A percentile compares a stretch with the other conserved stretches of the same genome.
These are phyloP conservation scores for Populus nigra DNA, from an alignment of 345 rosid genomes.

Conservation along the genomic window DNA sequence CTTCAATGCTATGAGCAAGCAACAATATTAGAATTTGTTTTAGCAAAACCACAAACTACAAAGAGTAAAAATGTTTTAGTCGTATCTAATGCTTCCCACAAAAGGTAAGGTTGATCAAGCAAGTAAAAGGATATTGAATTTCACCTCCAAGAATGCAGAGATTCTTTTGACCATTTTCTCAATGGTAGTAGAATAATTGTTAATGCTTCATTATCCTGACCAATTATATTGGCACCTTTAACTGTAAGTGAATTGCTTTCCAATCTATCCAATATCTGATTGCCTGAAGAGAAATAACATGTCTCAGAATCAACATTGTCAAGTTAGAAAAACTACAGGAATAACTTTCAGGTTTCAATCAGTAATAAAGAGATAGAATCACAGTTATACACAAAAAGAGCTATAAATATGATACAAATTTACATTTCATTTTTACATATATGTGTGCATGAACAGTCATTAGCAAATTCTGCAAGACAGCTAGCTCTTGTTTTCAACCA, in stretches of 20 bases:
- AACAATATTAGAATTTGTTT: not conserved
- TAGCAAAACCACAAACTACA: not conserved
- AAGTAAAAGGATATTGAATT: not conserved
- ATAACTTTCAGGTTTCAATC: not conserved
- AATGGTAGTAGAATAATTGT: constrained; percentile 58
- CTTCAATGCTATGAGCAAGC: not conserved
- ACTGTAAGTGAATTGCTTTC: constrained; percentile 79
- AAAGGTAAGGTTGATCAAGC: too few relatives aligned
- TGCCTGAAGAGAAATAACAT: constrained; percentile 45
- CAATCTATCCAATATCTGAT: constrained; percentile 58
- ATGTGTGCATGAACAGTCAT: not conserved
- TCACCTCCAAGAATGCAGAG: constrained; percentile 55
- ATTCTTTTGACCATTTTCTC: constrained; percentile 67
- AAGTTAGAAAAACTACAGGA: not conserved
- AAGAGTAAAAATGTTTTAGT: not conserved
- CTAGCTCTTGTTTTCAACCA: not conserved
- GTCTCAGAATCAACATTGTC: not conserved
- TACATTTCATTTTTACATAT: not conserved
- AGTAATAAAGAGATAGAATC: not conserved
- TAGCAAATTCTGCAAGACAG: too few relatives aligned
- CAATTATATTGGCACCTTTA: constrained; percentile 77
- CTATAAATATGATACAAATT: not conserved
- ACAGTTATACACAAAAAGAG: not conserved
- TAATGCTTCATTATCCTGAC: constrained; percentile 74
- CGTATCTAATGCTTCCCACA: not conserved